A percentile compares a stretch with the other conserved stretches of the same genome.
Conservation (phyloP, 176 grass and related monocot genomes). For the Musa schizocarpa region DNA sequence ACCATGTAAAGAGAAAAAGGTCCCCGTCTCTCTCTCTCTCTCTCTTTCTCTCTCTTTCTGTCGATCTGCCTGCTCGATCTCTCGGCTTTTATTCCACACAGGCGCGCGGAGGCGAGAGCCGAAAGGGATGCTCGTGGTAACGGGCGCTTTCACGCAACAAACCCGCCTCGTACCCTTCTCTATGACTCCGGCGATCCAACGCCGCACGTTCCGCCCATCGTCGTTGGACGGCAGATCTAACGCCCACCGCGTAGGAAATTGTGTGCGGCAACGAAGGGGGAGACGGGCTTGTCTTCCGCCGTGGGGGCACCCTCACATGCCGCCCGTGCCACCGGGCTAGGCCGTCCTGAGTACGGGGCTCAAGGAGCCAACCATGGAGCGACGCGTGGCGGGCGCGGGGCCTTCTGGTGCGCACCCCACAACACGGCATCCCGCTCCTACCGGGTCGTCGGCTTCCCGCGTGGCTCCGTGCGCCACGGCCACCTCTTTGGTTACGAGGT, state of each 20-base stretch:
- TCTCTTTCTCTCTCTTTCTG: not conserved
- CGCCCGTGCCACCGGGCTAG: constrained; percentile 5
- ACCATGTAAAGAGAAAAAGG: constrained; percentile 27
- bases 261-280: not conserved
- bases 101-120: not conserved
- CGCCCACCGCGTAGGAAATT: not conserved
- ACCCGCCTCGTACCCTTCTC: not conserved
- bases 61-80: not conserved
- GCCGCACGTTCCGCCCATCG: no score
- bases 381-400: not conserved
- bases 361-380: not conserved
- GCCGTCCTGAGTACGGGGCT: not conserved
- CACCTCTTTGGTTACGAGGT: not conserved
- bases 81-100: constrained; percentile 2
- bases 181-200: not conserved
- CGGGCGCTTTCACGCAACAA: not conserved
- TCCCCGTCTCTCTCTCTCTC: constrained; percentile 16
- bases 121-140: not conserved
- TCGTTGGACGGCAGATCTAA: not conserved
- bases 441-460: not conserved
- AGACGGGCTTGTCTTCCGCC: not conserved
- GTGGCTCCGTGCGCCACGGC: no score
- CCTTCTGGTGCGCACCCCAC: not conserved
- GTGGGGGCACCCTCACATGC: constrained; percentile 12
- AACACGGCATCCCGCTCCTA: constrained; percentile 4